These are phyloP conservation scores for Karstenula rhodostoma DNA, from an alignment of 2,329 filamentous ascomycete species.

Conservation along the genomic window DNA sequence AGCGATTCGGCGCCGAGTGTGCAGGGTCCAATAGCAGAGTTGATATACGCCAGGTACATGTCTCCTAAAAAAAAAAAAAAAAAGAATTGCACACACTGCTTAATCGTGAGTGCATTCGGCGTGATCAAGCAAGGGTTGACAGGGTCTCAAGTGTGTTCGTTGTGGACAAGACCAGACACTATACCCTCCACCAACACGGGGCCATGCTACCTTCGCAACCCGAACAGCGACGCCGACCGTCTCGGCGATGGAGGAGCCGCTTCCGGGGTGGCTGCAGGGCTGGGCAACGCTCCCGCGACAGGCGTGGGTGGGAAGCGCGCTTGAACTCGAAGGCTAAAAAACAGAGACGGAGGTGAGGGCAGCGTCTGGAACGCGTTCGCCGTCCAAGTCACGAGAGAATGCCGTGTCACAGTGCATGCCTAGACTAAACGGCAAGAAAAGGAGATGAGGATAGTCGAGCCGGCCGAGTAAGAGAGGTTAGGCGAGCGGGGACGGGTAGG, in stretches of 20 bases:
- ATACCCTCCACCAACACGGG: not conserved
- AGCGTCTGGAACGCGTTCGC: not conserved
- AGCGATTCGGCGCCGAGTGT: not conserved
- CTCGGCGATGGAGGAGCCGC: not conserved
- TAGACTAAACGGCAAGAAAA: not conserved
- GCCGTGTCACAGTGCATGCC: not conserved
- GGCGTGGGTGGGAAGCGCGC: constrained; percentile 9
- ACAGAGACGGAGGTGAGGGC: not conserved
- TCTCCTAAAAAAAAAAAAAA: no score
- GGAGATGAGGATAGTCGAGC: not conserved
- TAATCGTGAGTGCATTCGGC: not conserved
- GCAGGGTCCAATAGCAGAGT: not conserved
- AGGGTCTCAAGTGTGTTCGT: not conserved
- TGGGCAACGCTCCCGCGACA: not conserved
- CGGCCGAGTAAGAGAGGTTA: not conserved
- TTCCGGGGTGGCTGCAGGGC: not conserved
- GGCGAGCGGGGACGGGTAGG: not conserved
- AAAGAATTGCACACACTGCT: not conserved
- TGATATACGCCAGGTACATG: no score
- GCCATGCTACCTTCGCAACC: not conserved
- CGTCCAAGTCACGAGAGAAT: not conserved
- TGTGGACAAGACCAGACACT: not conserved
- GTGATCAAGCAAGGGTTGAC: not conserved
- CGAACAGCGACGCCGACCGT: not conserved
- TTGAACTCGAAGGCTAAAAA: not conserved